Evolutionary conservation across 306 rosid species (phyloP).

Genomic region (Urtica urens): DNA sequence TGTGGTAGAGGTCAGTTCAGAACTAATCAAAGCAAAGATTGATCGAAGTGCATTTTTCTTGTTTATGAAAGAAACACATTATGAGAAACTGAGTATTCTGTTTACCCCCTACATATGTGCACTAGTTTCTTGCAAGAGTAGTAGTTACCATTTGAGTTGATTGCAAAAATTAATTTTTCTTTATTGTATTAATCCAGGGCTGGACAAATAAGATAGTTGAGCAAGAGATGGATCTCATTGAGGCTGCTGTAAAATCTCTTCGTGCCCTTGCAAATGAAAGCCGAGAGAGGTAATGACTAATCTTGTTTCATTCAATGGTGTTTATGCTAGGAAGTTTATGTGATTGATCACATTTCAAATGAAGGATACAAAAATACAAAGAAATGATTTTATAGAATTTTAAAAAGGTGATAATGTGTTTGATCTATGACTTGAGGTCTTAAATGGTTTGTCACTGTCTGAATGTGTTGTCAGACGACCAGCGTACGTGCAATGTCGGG

Average conservation of each 20-base stretch:
- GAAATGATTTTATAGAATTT: background rate
- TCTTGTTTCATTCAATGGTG: constrained; percentile 1
- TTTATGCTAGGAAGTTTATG: background rate
- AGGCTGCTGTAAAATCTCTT: constrained; percentile 58
- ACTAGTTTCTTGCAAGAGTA: background rate
- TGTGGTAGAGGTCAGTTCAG: constrained; percentile 51
- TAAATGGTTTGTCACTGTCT: background rate
- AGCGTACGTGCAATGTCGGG: constrained; percentile 27
- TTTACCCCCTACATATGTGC: no score
- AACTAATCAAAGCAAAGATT: background rate
- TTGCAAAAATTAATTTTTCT: background rate
- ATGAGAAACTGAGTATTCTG: no score
- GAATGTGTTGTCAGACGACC: constrained; percentile 23
- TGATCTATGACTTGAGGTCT: background rate
- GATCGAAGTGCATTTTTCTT: background rate
- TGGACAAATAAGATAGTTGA: constrained; percentile 76
- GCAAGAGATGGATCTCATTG: constrained; percentile 58
- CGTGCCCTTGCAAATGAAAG: constrained; percentile 88
- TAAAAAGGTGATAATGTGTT: background rate
- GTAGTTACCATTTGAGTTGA: constrained; percentile 1
- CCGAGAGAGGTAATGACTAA: constrained; percentile 56
- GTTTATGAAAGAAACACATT: no score
- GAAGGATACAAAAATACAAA: background rate
- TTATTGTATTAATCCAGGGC: constrained; percentile 25
- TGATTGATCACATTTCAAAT: background rate